Evolutionary conservation across 176 grass and related monocot genomes (phyloP).

Genomic region (Oryza brachyantha): DNA sequence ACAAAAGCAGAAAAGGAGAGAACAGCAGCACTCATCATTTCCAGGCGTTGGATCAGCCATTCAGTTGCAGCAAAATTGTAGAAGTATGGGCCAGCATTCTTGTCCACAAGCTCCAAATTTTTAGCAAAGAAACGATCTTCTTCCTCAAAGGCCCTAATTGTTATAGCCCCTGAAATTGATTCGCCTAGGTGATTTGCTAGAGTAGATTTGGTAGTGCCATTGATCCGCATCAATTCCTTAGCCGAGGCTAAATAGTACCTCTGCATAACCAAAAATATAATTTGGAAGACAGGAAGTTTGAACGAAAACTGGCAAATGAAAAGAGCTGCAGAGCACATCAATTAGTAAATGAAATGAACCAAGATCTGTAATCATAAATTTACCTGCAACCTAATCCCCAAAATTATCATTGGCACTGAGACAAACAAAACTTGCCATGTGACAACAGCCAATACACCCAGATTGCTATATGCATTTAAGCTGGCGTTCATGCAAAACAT

Average conservation of each 20-base stretch:
- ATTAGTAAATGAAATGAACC: not conserved
- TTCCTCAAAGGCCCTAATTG: slow-evolving; percentile 77
- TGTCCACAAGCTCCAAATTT: slow-evolving; percentile 72
- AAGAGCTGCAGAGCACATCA: slow-evolving; percentile 14
- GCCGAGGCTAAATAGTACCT: slow-evolving; percentile 84
- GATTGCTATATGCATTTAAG: slow-evolving; percentile 69
- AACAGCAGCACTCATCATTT: slow-evolving; percentile 71
- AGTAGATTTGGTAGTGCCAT: slow-evolving; percentile 92
- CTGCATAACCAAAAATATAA: slow-evolving; percentile 43
- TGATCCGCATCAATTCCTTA: slow-evolving; percentile 93
- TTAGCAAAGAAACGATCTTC: slow-evolving; percentile 84
- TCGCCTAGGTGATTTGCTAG: slow-evolving; percentile 88
- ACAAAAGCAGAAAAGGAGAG: slow-evolving; percentile 77
- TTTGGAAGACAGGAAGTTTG: not conserved
- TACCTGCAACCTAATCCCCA: slow-evolving; percentile 78
- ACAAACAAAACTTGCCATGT: slow-evolving; percentile 95
- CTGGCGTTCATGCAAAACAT: slow-evolving; percentile 49
- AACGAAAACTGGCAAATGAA: not conserved
- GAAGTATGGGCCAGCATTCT: slow-evolving; percentile 76
- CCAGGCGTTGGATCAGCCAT: slow-evolving; percentile 80
- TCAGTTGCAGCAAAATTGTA: slow-evolving; percentile 81
- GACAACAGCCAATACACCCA: slow-evolving; percentile 80
- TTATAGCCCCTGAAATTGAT: slow-evolving; percentile 76
- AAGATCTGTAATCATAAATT: not conserved
- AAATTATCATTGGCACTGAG: slow-evolving; percentile 56